These are phyloP conservation scores for Blastobotrys apis DNA, from an alignment of 1,139 yeast species.

Conservation along the genomic window DNA sequence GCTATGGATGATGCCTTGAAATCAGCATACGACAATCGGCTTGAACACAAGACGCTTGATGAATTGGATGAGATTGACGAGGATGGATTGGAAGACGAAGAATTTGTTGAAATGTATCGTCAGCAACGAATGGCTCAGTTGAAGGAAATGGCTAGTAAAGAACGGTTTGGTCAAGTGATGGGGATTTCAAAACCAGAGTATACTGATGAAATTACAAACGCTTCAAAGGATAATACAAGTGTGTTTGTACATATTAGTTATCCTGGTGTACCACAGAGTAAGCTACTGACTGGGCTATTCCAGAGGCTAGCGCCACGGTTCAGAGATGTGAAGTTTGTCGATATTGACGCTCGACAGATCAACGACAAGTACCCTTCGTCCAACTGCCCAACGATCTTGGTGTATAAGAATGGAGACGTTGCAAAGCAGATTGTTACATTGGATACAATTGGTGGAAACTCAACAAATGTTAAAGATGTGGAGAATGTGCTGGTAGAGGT, in stretches of 20 bases:
- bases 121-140: conserved; percentile 72
- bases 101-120: conserved; percentile 67
- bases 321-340: conserved; percentile 80
- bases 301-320: conserved; percentile 36
- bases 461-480: conserved; percentile 61
- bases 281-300: conserved; percentile 58
- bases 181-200: conserved; percentile 86
- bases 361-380: conserved; percentile 86
- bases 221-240: conserved; percentile 48
- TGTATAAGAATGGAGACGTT: conserved; percentile 73
- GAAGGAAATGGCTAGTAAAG: conserved; percentile 51
- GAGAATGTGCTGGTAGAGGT: conserved; percentile 64
- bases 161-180: conserved; percentile 71
- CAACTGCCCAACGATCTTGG: conserved; percentile 85
- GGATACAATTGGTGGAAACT: conserved; percentile 78
- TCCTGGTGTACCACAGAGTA: conserved; percentile 66
- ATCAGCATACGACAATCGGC: conserved; percentile 66
- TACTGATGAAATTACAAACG: conserved; percentile 76
- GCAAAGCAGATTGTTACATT: conserved; percentile 75
- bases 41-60: conserved; percentile 70
- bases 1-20: conserved; percentile 79
- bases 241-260: conserved; percentile 78
- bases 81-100: conserved; percentile 71
- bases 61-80: conserved; percentile 76
- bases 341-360: conserved; percentile 83